A percentile compares a stretch with the other conserved stretches of the same genome.
Evolutionary conservation across 306 rosid genomes (phyloP).

Genomic region (Macrotyloma uniflorum): DNA sequence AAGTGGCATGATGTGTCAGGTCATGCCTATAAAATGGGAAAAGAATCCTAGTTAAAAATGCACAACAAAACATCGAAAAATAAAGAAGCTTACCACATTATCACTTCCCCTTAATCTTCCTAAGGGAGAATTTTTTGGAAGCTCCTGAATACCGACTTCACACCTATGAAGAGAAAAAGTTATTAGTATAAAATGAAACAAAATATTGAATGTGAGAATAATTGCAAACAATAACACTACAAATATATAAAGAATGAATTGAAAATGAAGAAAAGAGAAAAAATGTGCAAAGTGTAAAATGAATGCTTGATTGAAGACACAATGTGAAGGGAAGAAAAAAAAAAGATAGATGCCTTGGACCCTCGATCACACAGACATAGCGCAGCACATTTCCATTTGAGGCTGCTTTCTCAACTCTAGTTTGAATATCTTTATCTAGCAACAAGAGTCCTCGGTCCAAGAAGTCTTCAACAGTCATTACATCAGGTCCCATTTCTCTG

Average conservation of each 20-base stretch:
- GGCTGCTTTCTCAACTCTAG: conserved; percentile 83
- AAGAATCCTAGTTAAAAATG: conserved; percentile 6
- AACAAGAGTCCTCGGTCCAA: conserved; percentile 56
- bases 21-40: no score
- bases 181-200: neutral
- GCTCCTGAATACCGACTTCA: conserved; percentile 92
- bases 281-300: neutral
- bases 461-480: conserved; percentile 75
- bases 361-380: conserved; percentile 77
- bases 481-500: conserved; percentile 77
- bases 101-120: conserved; percentile 99
- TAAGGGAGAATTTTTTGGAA: conserved; percentile 72
- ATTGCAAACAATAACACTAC: neutral
- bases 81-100: conserved; percentile 69
- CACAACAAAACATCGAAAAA: neutral
- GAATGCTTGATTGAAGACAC: conserved; percentile 30
- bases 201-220: neutral
- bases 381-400: conserved; percentile 80
- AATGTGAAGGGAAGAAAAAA: conserved; percentile 27
- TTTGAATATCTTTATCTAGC: conserved; percentile 72
- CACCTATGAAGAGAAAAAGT: conserved; percentile 46
- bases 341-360: conserved; percentile 57
- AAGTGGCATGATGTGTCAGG: no score
- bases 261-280: conserved; percentile 10
- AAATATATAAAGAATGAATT: neutral